Evolutionary conservation across 441 rosid species (phyloP), one percentile per base, ranked within the genome.

Genomic region (Flueggea neowawraea): DNA sequence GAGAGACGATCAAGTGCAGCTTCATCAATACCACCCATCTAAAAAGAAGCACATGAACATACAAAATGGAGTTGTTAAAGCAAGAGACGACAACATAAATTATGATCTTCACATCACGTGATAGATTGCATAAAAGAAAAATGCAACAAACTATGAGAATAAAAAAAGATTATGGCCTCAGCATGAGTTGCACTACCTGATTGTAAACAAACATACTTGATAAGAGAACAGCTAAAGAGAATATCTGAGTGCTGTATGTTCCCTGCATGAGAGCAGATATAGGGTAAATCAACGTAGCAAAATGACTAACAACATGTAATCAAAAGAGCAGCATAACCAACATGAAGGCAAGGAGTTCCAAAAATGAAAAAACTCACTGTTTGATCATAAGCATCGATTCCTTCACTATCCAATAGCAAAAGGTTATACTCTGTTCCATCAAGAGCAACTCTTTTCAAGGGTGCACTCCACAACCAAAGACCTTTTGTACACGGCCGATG

Each of bases 21-120:
- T 83, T 91, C 99, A 72, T 95, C 99, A 64, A 95, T 95, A 57
- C 98, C 98, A 70, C 98, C 98, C 98, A 95, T 95, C 97, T 95
- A 72, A 61, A 28, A 12, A 61, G 12, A 61, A 56, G 54, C 16
- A 33, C n/a, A 22, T 53, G 15, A 49, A 65, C 14, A 70, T 49
- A 52, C 32, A 33, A 58, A 61, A 36, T n/a, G 31, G 52, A 28
- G 52, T 54, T 33, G 43, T 3, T 36, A 36, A 36, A 36, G 41
- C 9, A 36, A 36, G 41, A 36, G 9, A 36, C 6, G 9, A 36
- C 4, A 36, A 8, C 41, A 5, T 36, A 5, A 36, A 36, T 36
- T 36, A 36, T 8, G 4, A 36, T 36, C 41, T 36, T 36, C 41
- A 36, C 6, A 36, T 36, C 41, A 36, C 41, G 9, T 36, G 7